Evolutionary conservation across 768 basidiomycete species (phyloP).

Genomic region (Mycena crocata): DNA sequence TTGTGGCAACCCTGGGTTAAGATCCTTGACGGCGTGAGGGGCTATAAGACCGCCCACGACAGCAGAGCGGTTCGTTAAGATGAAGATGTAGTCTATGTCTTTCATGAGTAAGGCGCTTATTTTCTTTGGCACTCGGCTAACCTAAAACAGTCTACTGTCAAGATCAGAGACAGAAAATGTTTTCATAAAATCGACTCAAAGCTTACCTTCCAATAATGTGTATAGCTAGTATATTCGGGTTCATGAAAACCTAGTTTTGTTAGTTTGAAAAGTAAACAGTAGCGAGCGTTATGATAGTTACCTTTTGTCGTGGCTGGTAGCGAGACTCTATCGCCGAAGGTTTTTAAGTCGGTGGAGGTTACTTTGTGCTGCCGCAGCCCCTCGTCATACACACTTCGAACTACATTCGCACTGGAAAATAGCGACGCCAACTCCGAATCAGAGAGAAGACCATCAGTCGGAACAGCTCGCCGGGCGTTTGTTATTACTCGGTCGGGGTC

Average conservation of each 20-base stretch:
- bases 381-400: slow-evolving; percentile 78
- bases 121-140: not conserved
- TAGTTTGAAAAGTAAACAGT: no score
- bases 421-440: slow-evolving; percentile 65
- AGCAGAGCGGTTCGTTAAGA: slow-evolving; percentile 54
- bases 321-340: slow-evolving; percentile 64
- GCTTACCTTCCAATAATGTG: slow-evolving; percentile 88
- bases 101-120: slow-evolving; percentile 14
- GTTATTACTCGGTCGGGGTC: slow-evolving; percentile 82
- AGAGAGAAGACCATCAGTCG: slow-evolving; percentile 77
- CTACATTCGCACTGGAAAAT: slow-evolving; percentile 49
- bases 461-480: slow-evolving; percentile 70
- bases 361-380: slow-evolving; percentile 50
- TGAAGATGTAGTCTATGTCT: slow-evolving; percentile 87
- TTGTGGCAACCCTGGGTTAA: slow-evolving; percentile 83
- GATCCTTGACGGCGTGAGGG: slow-evolving; percentile 67
- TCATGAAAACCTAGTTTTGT: no score
- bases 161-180: not conserved
- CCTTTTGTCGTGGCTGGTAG: slow-evolving; percentile 61
- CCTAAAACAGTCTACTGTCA: slow-evolving; percentile 28
- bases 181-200: not conserved
- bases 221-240: no score
- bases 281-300: no score
- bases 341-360: slow-evolving; percentile 41
- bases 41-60: slow-evolving; percentile 66